Conservation (phyloP, 2,329 filamentous ascomycete genomes). For the Paraphaeosphaeria sporulosa region DNA sequence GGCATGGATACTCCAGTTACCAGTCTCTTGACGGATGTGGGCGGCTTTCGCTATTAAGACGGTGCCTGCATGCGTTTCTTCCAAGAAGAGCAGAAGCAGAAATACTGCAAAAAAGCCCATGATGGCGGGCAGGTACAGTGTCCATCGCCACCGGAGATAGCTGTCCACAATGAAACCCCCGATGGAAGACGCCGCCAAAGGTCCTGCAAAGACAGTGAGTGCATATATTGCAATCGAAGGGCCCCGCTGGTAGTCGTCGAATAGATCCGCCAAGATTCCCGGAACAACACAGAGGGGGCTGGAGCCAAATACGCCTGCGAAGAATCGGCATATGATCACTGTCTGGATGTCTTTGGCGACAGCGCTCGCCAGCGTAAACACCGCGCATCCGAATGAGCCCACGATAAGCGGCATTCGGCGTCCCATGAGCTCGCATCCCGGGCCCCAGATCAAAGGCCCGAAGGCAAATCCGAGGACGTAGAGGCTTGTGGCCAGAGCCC, state of each 20-base stretch:
- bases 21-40: constrained; percentile 59
- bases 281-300: constrained; percentile 29
- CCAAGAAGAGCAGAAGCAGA: constrained; percentile 57
- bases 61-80: constrained; percentile 62
- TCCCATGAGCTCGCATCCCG: constrained; percentile 57
- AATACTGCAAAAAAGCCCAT: constrained; percentile 59
- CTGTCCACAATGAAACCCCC: constrained; percentile 62
- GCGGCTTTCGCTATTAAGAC: constrained; percentile 61
- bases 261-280: constrained; percentile 31
- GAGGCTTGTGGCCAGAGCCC: neutral
- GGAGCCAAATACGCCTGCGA: constrained; percentile 58
- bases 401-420: constrained; percentile 52
- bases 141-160: constrained; percentile 60
- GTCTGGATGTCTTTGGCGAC: constrained; percentile 58
- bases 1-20: constrained; percentile 47
- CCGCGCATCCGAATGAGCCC: constrained; percentile 53
- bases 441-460: constrained; percentile 45
- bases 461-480: constrained; percentile 32
- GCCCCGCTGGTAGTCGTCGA: constrained; percentile 21
- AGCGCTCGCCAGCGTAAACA: constrained; percentile 57
- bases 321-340: constrained; percentile 58
- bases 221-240: constrained; percentile 25
- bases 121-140: constrained; percentile 57
- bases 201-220: constrained; percentile 25
- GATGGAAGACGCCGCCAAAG: constrained; percentile 53